Percentiles rank a stretch among this genome's conserved stretches.
These are phyloP conservation scores for Apiospora rasikravindrae DNA, from an alignment of 2,329 filamentous ascomycete genomes.

Conservation along the genomic window DNA sequence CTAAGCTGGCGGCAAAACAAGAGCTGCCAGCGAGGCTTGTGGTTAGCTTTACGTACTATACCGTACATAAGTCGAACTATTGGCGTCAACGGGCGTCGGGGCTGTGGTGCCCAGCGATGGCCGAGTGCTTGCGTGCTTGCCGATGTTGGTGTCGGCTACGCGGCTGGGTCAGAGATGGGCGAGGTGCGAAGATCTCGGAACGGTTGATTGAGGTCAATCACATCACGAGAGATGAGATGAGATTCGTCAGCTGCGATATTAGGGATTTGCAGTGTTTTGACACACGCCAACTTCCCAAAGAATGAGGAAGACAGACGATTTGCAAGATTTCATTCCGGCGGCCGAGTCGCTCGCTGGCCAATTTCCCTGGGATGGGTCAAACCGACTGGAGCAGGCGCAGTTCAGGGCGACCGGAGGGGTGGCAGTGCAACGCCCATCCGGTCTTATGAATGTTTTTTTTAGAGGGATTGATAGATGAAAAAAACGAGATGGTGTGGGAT, in stretches of 20 bases:
- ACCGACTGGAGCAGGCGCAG: slow-evolving; percentile 20
- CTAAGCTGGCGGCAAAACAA: not conserved
- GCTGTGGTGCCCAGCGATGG: not conserved
- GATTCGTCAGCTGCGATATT: slow-evolving; percentile 9
- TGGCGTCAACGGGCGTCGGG: slow-evolving; percentile 3
- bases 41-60: not conserved
- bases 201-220: slow-evolving; percentile 1
- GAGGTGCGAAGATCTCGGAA: not conserved
- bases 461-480: slow-evolving; percentile 1
- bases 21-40: not conserved
- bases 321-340: not conserved
- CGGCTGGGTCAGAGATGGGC: not conserved
- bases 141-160: not conserved
- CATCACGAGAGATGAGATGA: slow-evolving; percentile 2
- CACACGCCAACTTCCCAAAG: not conserved
- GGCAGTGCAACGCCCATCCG: slow-evolving; percentile 18
- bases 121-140: not conserved
- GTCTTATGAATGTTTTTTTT: slow-evolving; percentile 8
- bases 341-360: slow-evolving; percentile 16
- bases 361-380: slow-evolving; percentile 23
- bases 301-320: not conserved
- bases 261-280: slow-evolving; percentile 2
- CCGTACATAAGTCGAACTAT: slow-evolving; percentile 4
- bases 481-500: not conserved
- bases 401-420: slow-evolving; percentile 20